phyloP scores from a whole-genome alignment of 2,329 filamentous ascomycete genomes.

The Colletotrichum lini region DNA sequence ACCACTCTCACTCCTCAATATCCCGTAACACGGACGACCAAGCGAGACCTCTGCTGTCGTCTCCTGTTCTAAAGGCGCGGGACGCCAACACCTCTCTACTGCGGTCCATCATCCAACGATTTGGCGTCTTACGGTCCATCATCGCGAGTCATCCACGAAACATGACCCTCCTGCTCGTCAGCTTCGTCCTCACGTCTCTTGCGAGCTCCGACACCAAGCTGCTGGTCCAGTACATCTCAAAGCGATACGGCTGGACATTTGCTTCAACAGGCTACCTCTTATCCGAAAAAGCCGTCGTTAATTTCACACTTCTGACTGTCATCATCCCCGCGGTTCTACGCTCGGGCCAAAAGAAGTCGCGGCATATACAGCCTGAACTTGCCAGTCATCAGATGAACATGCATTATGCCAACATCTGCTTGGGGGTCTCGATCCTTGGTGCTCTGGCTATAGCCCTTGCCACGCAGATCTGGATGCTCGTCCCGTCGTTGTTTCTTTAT shows the following conservation, averaged over 20 bases:
- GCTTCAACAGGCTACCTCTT: slow-evolving; percentile 63
- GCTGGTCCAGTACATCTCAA: slow-evolving; percentile 65
- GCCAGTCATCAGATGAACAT: slow-evolving; percentile 51
- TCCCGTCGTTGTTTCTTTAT: slow-evolving; percentile 61
- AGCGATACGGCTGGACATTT: slow-evolving; percentile 62
- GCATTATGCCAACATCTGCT: slow-evolving; percentile 53
- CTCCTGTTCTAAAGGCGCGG: slow-evolving; percentile 56
- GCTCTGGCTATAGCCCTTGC: slow-evolving; percentile 60
- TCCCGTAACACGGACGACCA: slow-evolving; percentile 49
- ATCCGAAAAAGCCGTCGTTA: slow-evolving; percentile 63
- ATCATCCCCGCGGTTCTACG: slow-evolving; percentile 58
- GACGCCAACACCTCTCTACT: slow-evolving; percentile 34
- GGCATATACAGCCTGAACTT: slow-evolving; percentile 41
- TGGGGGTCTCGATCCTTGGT: slow-evolving; percentile 53
- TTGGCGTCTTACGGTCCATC: slow-evolving; percentile 50
- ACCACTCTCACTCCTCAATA: neutral
- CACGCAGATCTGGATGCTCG: slow-evolving; percentile 55
- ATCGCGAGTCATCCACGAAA: slow-evolving; percentile 57
- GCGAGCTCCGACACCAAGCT: slow-evolving; percentile 67
- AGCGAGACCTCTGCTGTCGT: slow-evolving; percentile 55
- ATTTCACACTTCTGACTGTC: slow-evolving; percentile 60
- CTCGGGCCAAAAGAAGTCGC: slow-evolving; percentile 10
- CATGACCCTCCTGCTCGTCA: slow-evolving; percentile 58
- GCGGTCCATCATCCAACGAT: slow-evolving; percentile 42
- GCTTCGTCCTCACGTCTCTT: slow-evolving; percentile 63